Base-by-base conservation (phyloP, 805 yeast genomes). In the Hemisphaericaspora nanyangensis region DNA sequence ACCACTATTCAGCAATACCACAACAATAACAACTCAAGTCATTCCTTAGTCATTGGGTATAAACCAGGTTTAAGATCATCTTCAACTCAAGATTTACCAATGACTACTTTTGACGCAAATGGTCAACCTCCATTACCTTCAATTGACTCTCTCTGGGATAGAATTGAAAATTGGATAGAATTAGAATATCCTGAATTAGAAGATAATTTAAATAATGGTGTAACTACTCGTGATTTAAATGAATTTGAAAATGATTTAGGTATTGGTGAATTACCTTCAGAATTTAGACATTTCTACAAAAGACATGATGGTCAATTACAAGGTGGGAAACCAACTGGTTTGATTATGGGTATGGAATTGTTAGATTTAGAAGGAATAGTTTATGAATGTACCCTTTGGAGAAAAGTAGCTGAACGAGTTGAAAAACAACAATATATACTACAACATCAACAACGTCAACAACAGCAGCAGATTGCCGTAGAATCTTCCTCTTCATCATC, bases 51-150 rank as follows among this genome's bases (percentile, higher is more conserved):
- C 11, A 65, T 48, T 37, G 75, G 60, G 30, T 65, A 59, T 59
- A 60, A 66, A 35, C 72, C 71, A 15, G 74, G 74, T 5, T 43
- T 68, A 51, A 58, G 76, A 27, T 68, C 77, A 7, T 67, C 74
- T 7, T 61, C 72, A 16, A 8, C 29, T 22, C 63, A 74, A 6
- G 69, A 70, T 27, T 63, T 68, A 31, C 75, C 72, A 39, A 55
- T 72, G 57, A 68, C 65, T 63, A 70, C 50, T 41, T 71, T 60
- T 60, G 68, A 51, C 61, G 57, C 48, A 54, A 64, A 65, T 28
- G 79, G 79, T 1, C 72, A 62, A 44, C 75, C 77, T 17, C 78
- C 78, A 15, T 54, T 72, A 37, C 78, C 79, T 13, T 56, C 64
- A 18, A 51, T 69, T 17, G 74, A 68, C 42, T 58, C 70, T 4